A percentile compares a stretch with the other conserved stretches of the same genome.
phyloP scores from a whole-genome alignment of 2,329 filamentous ascomycete species.

The Aureobasidium sp. region DNA sequence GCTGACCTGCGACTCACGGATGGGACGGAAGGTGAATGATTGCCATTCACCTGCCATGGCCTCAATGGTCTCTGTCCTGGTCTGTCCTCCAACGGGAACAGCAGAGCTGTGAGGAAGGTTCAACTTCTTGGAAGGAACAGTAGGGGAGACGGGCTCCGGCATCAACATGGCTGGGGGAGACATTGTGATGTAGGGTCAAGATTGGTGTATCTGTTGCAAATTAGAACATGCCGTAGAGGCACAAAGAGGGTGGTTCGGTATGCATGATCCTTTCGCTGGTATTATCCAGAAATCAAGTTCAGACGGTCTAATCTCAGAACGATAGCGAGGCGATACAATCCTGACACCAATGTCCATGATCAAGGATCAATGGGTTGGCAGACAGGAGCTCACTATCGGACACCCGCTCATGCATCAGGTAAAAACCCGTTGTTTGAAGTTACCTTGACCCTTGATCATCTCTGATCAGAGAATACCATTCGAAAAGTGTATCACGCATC shows the following conservation, averaged over 20 bases:
- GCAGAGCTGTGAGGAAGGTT: slow-evolving; percentile 31
- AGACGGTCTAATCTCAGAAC: slow-evolving; percentile 86
- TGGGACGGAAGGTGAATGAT: slow-evolving; percentile 72
- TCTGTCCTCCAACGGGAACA: slow-evolving; percentile 32
- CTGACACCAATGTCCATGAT: slow-evolving; percentile 15
- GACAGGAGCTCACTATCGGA: slow-evolving; percentile 17
- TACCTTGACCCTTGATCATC: slow-evolving; percentile 22
- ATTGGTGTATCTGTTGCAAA: slow-evolving; percentile 35
- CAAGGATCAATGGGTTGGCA: slow-evolving; percentile 12
- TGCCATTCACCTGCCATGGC: slow-evolving; percentile 74
- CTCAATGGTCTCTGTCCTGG: slow-evolving; percentile 50
- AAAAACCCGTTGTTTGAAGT: slow-evolving; percentile 17
- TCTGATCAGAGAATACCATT: slow-evolving; percentile 18
- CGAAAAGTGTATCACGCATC: slow-evolving; percentile 18
- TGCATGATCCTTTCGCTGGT: slow-evolving; percentile 99
- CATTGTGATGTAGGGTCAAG: slow-evolving; percentile 46
- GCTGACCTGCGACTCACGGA: slow-evolving; percentile 86
- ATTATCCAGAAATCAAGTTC: slow-evolving; percentile 97
- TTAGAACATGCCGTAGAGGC: slow-evolving; percentile 30
- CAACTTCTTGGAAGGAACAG: slow-evolving; percentile 40
- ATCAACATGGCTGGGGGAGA: slow-evolving; percentile 65
- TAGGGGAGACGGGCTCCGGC: slow-evolving; percentile 36
- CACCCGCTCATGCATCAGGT: slow-evolving; percentile 26
- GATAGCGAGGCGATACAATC: slow-evolving; percentile 23
- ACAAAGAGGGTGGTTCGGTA: slow-evolving; percentile 42